Conservation (phyloP, 2,329 filamentous ascomycete genomes). For the Exophiala sideris region DNA sequence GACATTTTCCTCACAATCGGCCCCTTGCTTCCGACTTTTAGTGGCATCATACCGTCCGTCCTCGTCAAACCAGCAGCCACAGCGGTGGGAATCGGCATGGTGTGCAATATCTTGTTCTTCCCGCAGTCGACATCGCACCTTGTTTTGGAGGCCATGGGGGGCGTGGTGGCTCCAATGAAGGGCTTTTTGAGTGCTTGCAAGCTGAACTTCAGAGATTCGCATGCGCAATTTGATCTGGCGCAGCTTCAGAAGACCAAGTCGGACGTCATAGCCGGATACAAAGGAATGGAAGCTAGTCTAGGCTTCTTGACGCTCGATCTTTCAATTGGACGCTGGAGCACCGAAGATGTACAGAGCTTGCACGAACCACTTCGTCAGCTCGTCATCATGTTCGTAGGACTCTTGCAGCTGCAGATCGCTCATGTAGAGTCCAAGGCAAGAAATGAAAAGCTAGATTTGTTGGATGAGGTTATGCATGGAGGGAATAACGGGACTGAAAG, state of each 20-base stretch:
- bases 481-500: background rate
- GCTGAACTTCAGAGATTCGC: constrained; percentile 1
- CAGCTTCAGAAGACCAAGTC: constrained; percentile 34
- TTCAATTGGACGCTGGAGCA: constrained; percentile 45
- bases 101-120: constrained; percentile 47
- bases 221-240: constrained; percentile 28
- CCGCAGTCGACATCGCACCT: constrained; percentile 49
- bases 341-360: constrained; percentile 42
- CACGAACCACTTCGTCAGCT: constrained; percentile 37
- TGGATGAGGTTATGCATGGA: background rate
- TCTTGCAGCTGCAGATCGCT: too few species aligned
- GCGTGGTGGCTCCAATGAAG: constrained; percentile 34
- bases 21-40: constrained; percentile 43
- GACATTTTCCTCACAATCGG: constrained; percentile 47
- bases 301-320: constrained; percentile 49
- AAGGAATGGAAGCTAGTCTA: constrained; percentile 39
- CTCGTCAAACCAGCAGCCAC: constrained; percentile 48
- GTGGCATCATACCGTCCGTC: constrained; percentile 37
- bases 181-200: constrained; percentile 17
- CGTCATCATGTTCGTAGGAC: constrained; percentile 34
- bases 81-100: constrained; percentile 45
- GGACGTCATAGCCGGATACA: constrained; percentile 37
- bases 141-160: constrained; percentile 37
- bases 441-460: too few species aligned
- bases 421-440: too few species aligned